These are phyloP conservation scores for Hypoxylon sp. DNA, from an alignment of 2,329 filamentous ascomycete species.

Conservation along the genomic window DNA sequence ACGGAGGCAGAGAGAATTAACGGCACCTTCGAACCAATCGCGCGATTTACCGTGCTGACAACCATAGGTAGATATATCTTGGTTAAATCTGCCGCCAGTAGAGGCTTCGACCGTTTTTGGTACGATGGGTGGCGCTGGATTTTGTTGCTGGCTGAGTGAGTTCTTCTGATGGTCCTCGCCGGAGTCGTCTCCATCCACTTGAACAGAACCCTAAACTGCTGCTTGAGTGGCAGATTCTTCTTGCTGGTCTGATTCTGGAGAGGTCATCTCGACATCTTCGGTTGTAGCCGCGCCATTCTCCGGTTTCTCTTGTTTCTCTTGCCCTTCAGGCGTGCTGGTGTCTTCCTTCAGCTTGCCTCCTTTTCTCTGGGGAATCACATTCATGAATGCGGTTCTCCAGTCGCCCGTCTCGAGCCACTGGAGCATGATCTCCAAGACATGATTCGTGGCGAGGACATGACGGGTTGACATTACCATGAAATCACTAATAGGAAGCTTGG, in stretches of 20 bases:
- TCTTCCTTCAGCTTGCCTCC: conserved; percentile 76
- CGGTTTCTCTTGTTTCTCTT: conserved; percentile 26
- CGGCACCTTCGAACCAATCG: neutral
- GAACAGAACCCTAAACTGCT: conserved; percentile 1
- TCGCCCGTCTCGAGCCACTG: conserved; percentile 91
- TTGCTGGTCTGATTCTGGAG: conserved; percentile 2
- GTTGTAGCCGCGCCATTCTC: neutral
- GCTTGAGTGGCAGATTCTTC: conserved; percentile 3
- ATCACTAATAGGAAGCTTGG: conserved; percentile 93
- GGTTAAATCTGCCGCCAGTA: neutral
- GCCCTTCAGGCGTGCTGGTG: conserved; percentile 42
- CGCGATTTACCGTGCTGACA: neutral
- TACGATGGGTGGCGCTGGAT: conserved; percentile 45
- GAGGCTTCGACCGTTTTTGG: conserved; percentile 20
- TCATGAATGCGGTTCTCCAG: conserved; percentile 91
- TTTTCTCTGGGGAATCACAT: conserved; percentile 92
- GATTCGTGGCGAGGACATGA: conserved; percentile 91
- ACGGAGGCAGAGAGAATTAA: neutral
- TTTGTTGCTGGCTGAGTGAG: conserved; percentile 43
- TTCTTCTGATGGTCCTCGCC: conserved; percentile 45
- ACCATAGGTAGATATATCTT: neutral
- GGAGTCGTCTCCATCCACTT: conserved; percentile 45
- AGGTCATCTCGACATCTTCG: conserved; percentile 15
- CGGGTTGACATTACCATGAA: conserved; percentile 93
- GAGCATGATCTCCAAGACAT: conserved; percentile 97